A percentile compares a stretch with the other conserved stretches of the same genome.
These are phyloP conservation scores for Colletotrichum sp. DNA, from an alignment of 2,329 filamentous ascomycete genomes.

Conservation along the genomic window DNA sequence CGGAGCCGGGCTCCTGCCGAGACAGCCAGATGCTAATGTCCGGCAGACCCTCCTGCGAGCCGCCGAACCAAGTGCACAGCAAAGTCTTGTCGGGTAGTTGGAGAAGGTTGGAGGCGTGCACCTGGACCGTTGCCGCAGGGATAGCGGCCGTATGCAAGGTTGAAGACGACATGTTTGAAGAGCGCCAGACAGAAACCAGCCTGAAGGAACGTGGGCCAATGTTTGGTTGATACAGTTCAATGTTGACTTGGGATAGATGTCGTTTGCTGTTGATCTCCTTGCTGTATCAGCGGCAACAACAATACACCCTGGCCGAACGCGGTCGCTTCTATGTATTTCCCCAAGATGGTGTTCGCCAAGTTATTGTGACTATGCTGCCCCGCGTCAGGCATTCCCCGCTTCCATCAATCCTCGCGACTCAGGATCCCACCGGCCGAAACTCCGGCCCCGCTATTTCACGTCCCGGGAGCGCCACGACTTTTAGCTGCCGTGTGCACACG, in stretches of 20 bases:
- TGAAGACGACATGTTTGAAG: background rate
- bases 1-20: constrained; percentile 32
- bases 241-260: background rate
- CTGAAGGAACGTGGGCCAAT: background rate
- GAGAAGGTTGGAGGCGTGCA: constrained; percentile 49
- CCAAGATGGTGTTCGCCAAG: background rate
- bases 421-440: background rate
- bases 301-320: background rate
- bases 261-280: background rate
- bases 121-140: constrained; percentile 45
- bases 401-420: background rate
- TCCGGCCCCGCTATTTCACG: constrained; percentile 4
- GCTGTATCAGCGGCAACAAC: background rate
- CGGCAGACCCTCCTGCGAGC: constrained; percentile 47
- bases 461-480: background rate
- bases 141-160: constrained; percentile 26
- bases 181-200: too few species aligned
- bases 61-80: constrained; percentile 50
- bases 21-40: constrained; percentile 50
- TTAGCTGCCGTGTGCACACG: background rate
- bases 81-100: constrained; percentile 43
- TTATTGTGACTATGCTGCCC: background rate
- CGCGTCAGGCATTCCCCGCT: background rate
- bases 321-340: background rate
- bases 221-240: background rate